Evolutionary conservation across 2,329 filamentous ascomycete species (phyloP), one percentile per base, ranked within the genome.

Genomic region (Xylariaceae sp.): DNA sequence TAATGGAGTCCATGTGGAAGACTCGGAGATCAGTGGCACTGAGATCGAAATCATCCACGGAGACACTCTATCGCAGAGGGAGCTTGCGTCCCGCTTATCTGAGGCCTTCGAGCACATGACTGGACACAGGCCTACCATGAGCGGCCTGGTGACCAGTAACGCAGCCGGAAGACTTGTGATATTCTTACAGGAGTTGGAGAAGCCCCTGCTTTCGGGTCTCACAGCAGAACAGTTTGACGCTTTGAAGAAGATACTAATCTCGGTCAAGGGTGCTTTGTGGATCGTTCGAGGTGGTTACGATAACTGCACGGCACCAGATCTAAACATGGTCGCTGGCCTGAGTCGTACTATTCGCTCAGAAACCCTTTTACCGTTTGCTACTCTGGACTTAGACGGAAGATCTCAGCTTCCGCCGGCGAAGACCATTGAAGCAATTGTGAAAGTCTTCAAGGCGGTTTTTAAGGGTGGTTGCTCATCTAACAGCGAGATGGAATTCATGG

Each of bases 141-240:
- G 70, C 57, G 67, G 57, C 1, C 59, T 78, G 1, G 59, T 71
- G 2, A 66, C 62, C 1, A 65, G 74, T 3, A 64, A 72, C 11
- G 66, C 69, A 0, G 64, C 70, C 6, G 71, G 73, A 18, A 76
- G 76, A 62, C 67, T 74, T 3, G 74, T 74, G 60, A 74, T 82
- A 51, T 74, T 77, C 61, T 64, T 81, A 9, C 70, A 72, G 3
- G 79, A 81, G 62, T 71, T 81, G 5, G 73, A 81, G 52, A 69
- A 70, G 30, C 74, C 78, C 0, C 66, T 80, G 9, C 72, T 81
- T 1, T 71, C 76, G 1, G 72, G 70, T 7, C 70, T 81, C 23
- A 74, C 72, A 3, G 64, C 66, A 1, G 59, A 68, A 13, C 71
- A 75, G 15, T 81, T 82, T 51, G 62, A 69, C 0, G 68, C 69